Percentiles rank a stretch among this genome's conserved stretches.
These are phyloP conservation scores for Mycena metata DNA, from an alignment of 768 basidiomycete genomes.

Conservation along the genomic window DNA sequence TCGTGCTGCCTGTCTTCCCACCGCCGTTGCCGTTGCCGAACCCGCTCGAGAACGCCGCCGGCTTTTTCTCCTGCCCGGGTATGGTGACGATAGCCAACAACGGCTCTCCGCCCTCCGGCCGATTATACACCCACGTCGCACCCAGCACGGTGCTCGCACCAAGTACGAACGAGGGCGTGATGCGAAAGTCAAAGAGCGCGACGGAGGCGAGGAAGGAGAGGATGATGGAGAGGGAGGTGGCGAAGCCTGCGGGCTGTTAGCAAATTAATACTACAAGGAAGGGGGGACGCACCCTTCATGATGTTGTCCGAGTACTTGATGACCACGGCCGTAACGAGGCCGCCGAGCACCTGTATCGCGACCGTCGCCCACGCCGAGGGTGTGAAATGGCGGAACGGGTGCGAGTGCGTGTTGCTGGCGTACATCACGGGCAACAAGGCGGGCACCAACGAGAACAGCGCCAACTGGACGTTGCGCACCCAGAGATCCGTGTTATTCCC, in stretches of 20 bases:
- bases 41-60: too few species aligned
- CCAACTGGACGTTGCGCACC: slow-evolving; percentile 92
- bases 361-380: slow-evolving; percentile 98
- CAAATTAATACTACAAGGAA: too few species aligned
- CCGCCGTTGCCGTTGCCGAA: too few species aligned
- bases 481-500: slow-evolving; percentile 87
- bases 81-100: slow-evolving; percentile 39
- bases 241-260: slow-evolving; percentile 67
- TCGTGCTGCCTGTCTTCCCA: too few species aligned
- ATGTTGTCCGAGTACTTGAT: slow-evolving; percentile 98
- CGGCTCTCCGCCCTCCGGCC: slow-evolving; percentile 60
- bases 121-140: slow-evolving; percentile 97
- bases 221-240: slow-evolving; percentile 93
- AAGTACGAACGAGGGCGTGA: slow-evolving; percentile 89
- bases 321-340: slow-evolving; percentile 93
- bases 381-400: slow-evolving; percentile 85
- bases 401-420: slow-evolving; percentile 50
- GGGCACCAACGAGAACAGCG: slow-evolving; percentile 90
- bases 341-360: slow-evolving; percentile 89
- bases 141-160: slow-evolving; percentile 88
- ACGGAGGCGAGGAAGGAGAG: slow-evolving; percentile 96
- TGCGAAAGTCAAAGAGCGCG: slow-evolving; percentile 88
- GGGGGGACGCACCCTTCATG: slow-evolving; percentile 66
- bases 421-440: slow-evolving; percentile 87
- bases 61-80: slow-evolving; percentile 15